These are phyloP conservation scores for Angomonas ambiguus DNA, from an alignment of 208 protist species.

Conservation along the genomic window DNA sequence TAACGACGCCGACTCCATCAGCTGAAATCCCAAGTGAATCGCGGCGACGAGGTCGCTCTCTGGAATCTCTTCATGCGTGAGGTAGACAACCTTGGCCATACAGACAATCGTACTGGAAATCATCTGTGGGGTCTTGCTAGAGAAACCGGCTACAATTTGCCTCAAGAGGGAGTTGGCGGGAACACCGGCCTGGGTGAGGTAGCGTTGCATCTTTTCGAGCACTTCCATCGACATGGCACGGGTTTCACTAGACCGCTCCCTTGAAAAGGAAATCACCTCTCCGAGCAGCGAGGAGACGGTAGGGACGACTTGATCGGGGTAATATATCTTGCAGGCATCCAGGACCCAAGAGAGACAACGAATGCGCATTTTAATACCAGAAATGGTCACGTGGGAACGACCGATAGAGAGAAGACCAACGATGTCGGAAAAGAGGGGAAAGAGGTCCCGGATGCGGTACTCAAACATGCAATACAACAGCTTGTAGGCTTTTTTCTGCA, in stretches of 20 bases:
- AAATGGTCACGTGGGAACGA: constrained; percentile 75
- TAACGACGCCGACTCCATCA: constrained; percentile 66
- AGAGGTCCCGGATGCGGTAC: constrained; percentile 73
- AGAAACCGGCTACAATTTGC: constrained; percentile 70
- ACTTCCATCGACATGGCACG: constrained; percentile 80
- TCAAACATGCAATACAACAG: constrained; percentile 84
- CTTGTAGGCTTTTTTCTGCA: constrained; percentile 91
- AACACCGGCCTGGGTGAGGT: constrained; percentile 42
- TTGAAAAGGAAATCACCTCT: constrained; percentile 74
- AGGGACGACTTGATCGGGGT: constrained; percentile 46
- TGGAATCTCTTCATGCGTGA: constrained; percentile 61
- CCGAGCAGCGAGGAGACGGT: constrained; percentile 58
- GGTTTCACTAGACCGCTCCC: constrained; percentile 74
- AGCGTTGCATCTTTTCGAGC: constrained; percentile 85
- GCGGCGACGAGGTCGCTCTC: constrained; percentile 55
- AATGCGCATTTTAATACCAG: constrained; percentile 84
- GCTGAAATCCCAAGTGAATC: constrained; percentile 58
- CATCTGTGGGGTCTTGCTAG: constrained; percentile 70
- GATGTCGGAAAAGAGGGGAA: constrained; percentile 61
- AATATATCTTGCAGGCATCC: constrained; percentile 87
- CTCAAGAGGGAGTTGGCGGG: constrained; percentile 71
- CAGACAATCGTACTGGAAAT: constrained; percentile 76
- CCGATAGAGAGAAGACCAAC: constrained; percentile 66
- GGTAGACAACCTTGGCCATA: constrained; percentile 79
- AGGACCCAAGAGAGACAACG: constrained; percentile 82